Percentiles rank a stretch among this genome's conserved stretches.
Evolutionary conservation across 306 rosid genomes (phyloP).

Genomic region (Datisca glomerata): DNA sequence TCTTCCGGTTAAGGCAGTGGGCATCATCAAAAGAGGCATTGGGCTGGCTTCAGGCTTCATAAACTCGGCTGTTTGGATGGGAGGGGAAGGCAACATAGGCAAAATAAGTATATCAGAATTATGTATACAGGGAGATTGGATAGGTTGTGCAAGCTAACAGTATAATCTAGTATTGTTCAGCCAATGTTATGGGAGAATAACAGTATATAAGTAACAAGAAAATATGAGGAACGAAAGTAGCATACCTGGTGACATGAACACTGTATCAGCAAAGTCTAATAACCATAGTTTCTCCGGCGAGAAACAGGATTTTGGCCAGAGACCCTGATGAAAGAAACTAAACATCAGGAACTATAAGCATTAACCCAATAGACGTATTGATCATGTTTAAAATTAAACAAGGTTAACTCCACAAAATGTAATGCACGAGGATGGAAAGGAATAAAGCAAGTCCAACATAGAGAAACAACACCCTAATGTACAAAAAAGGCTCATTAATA

Average conservation of each 20-base stretch:
- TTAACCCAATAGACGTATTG: no score
- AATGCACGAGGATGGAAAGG: no score
- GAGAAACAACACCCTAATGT: no score
- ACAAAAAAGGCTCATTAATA: no score
- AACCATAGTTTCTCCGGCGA: not conserved
- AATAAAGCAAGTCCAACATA: no score
- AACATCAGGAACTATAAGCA: not conserved
- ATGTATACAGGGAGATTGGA: slow-evolving; percentile 55
- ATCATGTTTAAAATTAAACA: no score
- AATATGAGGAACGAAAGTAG: not conserved
- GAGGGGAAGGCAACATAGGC: slow-evolving; percentile 91
- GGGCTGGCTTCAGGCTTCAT: slow-evolving; percentile 95
- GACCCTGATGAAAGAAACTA: not conserved
- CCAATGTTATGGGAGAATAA: not conserved
- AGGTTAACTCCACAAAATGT: no score
- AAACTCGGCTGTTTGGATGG: slow-evolving; percentile 95
- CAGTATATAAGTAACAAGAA: no score
- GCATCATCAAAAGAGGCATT: not conserved
- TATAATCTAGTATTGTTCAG: not conserved
- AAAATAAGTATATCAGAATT: slow-evolving; percentile 89
- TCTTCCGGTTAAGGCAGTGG: slow-evolving; percentile 84
- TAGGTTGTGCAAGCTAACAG: slow-evolving; percentile 37
- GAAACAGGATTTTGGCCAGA: slow-evolving; percentile 1
- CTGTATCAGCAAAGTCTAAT: not conserved
- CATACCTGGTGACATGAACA: not conserved